Conservation (phyloP, 2,329 filamentous ascomycete species). For the Pseudonectria buxi region DNA sequence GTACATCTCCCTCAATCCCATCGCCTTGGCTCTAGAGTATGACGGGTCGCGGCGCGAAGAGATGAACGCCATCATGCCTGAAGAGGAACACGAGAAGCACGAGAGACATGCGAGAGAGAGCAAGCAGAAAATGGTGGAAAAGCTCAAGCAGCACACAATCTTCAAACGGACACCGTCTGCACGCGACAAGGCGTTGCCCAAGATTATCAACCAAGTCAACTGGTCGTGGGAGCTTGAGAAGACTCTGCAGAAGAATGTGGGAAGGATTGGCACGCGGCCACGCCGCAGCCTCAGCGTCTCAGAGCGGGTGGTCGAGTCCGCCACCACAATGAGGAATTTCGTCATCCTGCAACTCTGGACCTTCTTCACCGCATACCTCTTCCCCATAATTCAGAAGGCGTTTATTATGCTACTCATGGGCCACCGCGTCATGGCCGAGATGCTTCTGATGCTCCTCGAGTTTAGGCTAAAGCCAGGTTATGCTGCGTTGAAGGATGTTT, state of each 20-base stretch:
- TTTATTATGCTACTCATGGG: slow-evolving; percentile 75
- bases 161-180: slow-evolving; percentile 66
- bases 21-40: slow-evolving; percentile 76
- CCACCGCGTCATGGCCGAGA: slow-evolving; percentile 75
- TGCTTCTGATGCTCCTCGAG: slow-evolving; percentile 71
- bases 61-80: slow-evolving; percentile 42
- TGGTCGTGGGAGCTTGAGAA: slow-evolving; percentile 87
- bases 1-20: slow-evolving; percentile 86
- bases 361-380: slow-evolving; percentile 65
- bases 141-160: slow-evolving; percentile 83
- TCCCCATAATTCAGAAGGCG: slow-evolving; percentile 63
- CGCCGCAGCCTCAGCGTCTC: slow-evolving; percentile 87
- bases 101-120: slow-evolving; percentile 51
- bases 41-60: slow-evolving; percentile 44
- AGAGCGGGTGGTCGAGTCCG: slow-evolving; percentile 89
- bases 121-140: slow-evolving; percentile 67
- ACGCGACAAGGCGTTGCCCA: slow-evolving; percentile 73
- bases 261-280: slow-evolving; percentile 71
- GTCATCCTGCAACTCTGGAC: slow-evolving; percentile 63
- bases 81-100: slow-evolving; percentile 65
- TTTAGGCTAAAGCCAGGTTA: slow-evolving; percentile 73
- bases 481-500: slow-evolving; percentile 88
- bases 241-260: slow-evolving; percentile 81
- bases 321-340: slow-evolving; percentile 75
- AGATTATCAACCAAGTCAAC: slow-evolving; percentile 89